Evolutionary conservation across 371 early-diverging fungal species (phyloP).

Genomic region (Dentiscutata heterogama): DNA sequence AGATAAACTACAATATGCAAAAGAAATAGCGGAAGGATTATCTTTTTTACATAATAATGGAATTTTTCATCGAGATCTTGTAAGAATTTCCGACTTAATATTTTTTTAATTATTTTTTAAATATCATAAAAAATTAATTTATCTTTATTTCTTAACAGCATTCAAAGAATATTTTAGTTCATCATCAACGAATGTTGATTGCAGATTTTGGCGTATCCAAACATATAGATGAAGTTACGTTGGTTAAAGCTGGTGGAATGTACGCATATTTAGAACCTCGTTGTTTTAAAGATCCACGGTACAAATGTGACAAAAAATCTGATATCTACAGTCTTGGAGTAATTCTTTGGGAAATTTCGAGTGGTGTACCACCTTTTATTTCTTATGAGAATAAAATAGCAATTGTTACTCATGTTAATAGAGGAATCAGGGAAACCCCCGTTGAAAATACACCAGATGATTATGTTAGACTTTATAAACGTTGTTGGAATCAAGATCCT

Average conservation of each 20-base stretch:
- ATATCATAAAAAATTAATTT: too few relatives aligned
- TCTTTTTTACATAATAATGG: too few relatives aligned
- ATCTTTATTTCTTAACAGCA: not conserved
- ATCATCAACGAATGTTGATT: not conserved
- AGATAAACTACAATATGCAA: too few relatives aligned
- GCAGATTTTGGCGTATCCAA: constrained; percentile 3
- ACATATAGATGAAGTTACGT: not conserved
- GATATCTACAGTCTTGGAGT: constrained; percentile 23
- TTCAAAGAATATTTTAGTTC: not conserved
- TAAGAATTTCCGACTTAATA: too few relatives aligned
- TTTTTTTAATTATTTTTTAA: too few relatives aligned
- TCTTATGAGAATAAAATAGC: not conserved
- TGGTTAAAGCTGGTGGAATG: not conserved
- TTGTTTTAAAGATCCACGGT: not conserved
- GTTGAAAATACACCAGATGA: not conserved
- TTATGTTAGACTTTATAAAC: not conserved
- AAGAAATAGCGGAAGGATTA: too few relatives aligned
- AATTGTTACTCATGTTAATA: not conserved
- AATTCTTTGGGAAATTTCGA: constrained; percentile 11
- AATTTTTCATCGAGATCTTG: too few relatives aligned
- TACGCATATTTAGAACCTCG: not conserved
- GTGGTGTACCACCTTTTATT: not conserved
- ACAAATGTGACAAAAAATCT: constrained; percentile 10
- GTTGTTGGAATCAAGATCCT: constrained; percentile 1
- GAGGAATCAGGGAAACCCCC: not conserved